Evolutionary conservation across 306 rosid species (phyloP), one percentile per base, ranked within the genome.

Genomic region (Ziziphus jujuba): DNA sequence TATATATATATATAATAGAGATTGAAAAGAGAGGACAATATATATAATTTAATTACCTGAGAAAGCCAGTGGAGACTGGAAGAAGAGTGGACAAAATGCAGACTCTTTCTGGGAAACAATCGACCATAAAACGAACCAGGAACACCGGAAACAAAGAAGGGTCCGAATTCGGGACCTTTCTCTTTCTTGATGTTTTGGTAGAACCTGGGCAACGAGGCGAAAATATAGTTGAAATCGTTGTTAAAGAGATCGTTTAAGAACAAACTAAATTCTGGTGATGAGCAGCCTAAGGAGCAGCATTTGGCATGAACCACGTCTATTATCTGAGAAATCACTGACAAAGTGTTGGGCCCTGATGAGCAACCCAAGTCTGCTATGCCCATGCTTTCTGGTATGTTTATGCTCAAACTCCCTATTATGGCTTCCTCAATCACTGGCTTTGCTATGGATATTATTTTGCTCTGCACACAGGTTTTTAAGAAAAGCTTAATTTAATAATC

Each of bases 51-150:
- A 40, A 40, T 40, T 21, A 80, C 92, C 81, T 74, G 84, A 75
- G 93, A 90, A 62, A 87, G 89, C 93, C 96, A 90, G 59, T 90
- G 93, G 61, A 90, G 84, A 40, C 91, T 89, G 23, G 93, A 81
- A 72, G 93, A 89, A 69, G 96, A 85, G 77, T 85, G 89, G 21
- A 81, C 86, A 65, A 89, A 77, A 62, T 89, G 87, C 6, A 85
- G 58, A 54, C 69, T 75, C 0, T 79, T 75, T 31, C 12, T 34
- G 0, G 91, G 87, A 36, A 87, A 85, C 20, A 87, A 56, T 52
- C 93, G 74, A 0, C 87, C 85, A 19, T 87, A 87, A 66, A 87
- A 87, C 23, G 77, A 51, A 4, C 96, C 96, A 0, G 96, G 93
- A 7, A 73, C 82, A 4, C 71, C 96, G 0, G 62, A 59, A 58